A percentile compares a stretch with the other conserved stretches of the same genome.
phyloP scores from a whole-genome alignment of 2,329 filamentous ascomycete genomes.

The Arthrobotrys megalospora region DNA sequence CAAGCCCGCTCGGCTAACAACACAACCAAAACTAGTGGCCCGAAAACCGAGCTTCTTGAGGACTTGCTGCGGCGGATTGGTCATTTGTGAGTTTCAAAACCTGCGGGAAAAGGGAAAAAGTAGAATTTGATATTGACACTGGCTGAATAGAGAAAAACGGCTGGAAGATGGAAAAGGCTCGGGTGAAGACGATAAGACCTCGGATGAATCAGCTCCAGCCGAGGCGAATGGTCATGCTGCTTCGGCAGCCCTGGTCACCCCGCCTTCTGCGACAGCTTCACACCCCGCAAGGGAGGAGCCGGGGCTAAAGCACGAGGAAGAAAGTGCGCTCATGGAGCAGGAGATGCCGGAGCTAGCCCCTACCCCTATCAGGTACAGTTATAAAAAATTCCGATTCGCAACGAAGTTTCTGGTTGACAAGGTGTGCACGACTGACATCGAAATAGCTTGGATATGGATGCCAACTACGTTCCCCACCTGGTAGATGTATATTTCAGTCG shows the following conservation, averaged over 20 bases:
- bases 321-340: slow-evolving; percentile 63
- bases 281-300: slow-evolving; percentile 43
- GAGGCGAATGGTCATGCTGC: slow-evolving; percentile 65
- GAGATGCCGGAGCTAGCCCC: slow-evolving; percentile 67
- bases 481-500: slow-evolving; percentile 85
- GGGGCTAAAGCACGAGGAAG: slow-evolving; percentile 44
- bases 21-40: slow-evolving; percentile 78
- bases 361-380: slow-evolving; percentile 53
- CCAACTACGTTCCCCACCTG: slow-evolving; percentile 54
- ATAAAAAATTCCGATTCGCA: slow-evolving; percentile 5
- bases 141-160: slow-evolving; percentile 64
- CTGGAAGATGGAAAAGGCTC: slow-evolving; percentile 48
- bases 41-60: slow-evolving; percentile 90
- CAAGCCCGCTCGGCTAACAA: slow-evolving; percentile 57
- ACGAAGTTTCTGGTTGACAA: not conserved
- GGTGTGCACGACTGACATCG: not conserved
- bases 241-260: slow-evolving; percentile 60
- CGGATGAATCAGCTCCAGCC: slow-evolving; percentile 64
- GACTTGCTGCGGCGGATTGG: slow-evolving; percentile 87
- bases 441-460: slow-evolving; percentile 54
- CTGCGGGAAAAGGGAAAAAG: slow-evolving; percentile 74
- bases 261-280: slow-evolving; percentile 49
- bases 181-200: slow-evolving; percentile 65
- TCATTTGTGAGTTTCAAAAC: slow-evolving; percentile 71
- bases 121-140: slow-evolving; percentile 77